Percentiles rank a stretch among this genome's conserved stretches.
Evolutionary conservation across 495 filamentous ascomycete species (phyloP).

Genomic region (Trichoderma parareesei): DNA sequence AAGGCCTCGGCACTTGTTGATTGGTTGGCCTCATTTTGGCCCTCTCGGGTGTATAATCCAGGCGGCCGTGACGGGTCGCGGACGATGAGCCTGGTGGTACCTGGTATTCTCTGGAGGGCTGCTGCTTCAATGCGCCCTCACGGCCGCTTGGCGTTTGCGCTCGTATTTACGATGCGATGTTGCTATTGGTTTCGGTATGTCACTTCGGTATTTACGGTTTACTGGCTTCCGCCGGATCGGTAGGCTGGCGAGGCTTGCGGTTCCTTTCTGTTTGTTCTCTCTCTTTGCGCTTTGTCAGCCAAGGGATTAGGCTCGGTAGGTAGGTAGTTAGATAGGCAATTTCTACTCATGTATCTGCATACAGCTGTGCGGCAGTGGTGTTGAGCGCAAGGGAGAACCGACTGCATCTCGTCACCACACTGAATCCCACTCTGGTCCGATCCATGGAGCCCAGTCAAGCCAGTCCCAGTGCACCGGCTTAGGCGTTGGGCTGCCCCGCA

Average conservation of each 20-base stretch:
- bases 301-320: neutral
- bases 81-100: neutral
- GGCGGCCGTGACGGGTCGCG: neutral
- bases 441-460: too few relatives aligned
- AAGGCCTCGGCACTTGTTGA: neutral
- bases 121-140: neutral
- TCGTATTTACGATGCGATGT: neutral
- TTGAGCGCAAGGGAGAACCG: neutral
- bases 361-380: neutral
- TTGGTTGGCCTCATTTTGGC: neutral
- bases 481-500: conserved; percentile 6
- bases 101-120: neutral
- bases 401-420: too few relatives aligned
- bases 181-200: neutral
- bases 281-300: conserved; percentile 12
- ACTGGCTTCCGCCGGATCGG: neutral
- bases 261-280: conserved; percentile 9
- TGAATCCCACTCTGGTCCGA: too few relatives aligned
- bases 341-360: neutral
- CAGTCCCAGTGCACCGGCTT: neutral
- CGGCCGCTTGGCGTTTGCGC: neutral
- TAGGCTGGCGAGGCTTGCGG: neutral
- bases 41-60: neutral
- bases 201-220: neutral
- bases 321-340: conserved; percentile 1